Conservation (phyloP, 257 asterid genomes). For the Jasminum sambac region DNA sequence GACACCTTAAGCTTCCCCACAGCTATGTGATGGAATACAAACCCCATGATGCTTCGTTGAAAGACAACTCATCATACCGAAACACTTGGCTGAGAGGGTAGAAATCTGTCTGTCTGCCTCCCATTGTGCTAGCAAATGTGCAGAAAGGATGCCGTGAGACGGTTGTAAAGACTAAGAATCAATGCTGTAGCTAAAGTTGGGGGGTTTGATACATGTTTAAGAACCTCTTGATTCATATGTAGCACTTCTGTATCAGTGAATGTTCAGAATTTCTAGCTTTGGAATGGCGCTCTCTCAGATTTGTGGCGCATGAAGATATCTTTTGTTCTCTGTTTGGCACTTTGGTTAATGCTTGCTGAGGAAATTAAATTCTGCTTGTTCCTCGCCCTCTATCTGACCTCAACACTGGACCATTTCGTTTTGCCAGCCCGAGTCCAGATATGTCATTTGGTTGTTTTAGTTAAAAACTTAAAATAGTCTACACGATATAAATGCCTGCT, state of each 20-base stretch:
- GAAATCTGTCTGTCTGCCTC: neutral
- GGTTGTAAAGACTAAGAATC: neutral
- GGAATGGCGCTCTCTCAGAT: neutral
- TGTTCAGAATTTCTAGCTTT: neutral
- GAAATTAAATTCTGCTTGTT: no score
- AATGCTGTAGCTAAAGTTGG: neutral
- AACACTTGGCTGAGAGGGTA: conserved; percentile 97
- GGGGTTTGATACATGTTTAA: neutral
- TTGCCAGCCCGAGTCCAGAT: no score
- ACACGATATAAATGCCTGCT: no score
- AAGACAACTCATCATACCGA: conserved; percentile 93
- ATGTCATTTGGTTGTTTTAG: no score
- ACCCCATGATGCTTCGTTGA: conserved; percentile 91
- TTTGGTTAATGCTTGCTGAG: no score
- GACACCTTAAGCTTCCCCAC: conserved; percentile 83
- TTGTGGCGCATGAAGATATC: no score
- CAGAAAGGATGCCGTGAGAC: neutral
- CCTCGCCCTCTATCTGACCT: no score
- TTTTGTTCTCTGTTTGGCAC: no score
- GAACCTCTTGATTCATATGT: neutral
- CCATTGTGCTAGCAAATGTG: neutral
- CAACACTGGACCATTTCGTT: no score
- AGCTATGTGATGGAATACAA: conserved; percentile 94
- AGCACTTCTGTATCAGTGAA: neutral
- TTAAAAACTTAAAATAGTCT: no score